Evolutionary conservation across 75 land plant species (phyloP), one percentile per base, ranked within the genome.

Genomic region (Pinus tabuliformis): DNA sequence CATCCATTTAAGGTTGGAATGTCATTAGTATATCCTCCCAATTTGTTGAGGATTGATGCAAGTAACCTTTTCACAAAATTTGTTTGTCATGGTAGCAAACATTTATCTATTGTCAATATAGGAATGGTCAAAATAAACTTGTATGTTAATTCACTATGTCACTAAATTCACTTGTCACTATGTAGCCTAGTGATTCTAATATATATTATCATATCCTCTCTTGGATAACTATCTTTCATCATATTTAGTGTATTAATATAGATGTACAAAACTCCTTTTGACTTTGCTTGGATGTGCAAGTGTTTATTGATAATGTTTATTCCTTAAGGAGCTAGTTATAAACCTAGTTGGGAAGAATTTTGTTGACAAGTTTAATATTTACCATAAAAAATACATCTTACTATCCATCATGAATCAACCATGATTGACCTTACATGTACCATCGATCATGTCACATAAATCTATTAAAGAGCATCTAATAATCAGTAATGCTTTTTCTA

Each of bases 231-330:
- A 45, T 0, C 6, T 45, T 49, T 49, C 52, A 49, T 49, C 52
- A 49, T 49, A 49, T 8, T 49, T 49, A 49, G 52, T 49, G 11
- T 49, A 49, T 49, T 49, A 49, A 2, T 8, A 49, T 49, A 49
- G 52, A 49, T 49, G 11, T 8, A 68, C n/a, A 68, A 24, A 37
- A 37, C 6, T 68, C 15, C 7, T 68, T 68, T 62, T 68, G 12
- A 68, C 71, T 37, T 39, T 68, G 9, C 17, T 42, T 68, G 71
- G 71, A 56, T 73, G 20, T 84, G 74, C 98, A 97, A 95, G 99
- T 97, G 49, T 95, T 97, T 77, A 98, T 97, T 79, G 99, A 97
- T 75, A 97, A 97, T 75, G 79, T 83, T 61, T 98, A 97, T 95
- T 97, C 73, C 76, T 85, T 9, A 89, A 89, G 79, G 99, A 97